These are phyloP conservation scores for Scheffersomyces stipitis DNA, from an alignment of 805 yeast species.

Conservation along the genomic window DNA sequence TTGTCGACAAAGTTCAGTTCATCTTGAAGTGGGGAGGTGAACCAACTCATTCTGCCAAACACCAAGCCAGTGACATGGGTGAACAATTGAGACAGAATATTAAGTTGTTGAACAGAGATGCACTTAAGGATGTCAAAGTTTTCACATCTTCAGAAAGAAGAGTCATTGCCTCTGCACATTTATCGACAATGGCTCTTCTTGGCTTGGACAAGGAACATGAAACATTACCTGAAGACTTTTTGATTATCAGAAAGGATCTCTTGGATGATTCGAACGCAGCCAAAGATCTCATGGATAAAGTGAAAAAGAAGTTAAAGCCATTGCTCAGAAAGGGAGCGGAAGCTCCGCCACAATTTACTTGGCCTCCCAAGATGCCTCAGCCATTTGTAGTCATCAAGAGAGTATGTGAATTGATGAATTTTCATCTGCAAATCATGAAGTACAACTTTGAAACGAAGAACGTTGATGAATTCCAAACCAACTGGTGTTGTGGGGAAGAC, in stretches of 20 bases:
- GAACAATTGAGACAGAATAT: constrained; percentile 94
- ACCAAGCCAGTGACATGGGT: constrained; percentile 93
- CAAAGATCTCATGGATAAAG: constrained; percentile 95
- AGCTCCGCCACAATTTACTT: constrained; percentile 95
- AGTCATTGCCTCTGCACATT: constrained; percentile 87
- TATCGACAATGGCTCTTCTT: constrained; percentile 76
- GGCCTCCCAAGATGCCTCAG: constrained; percentile 99
- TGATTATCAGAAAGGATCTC: constrained; percentile 83
- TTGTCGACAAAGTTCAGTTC: constrained; percentile 92
- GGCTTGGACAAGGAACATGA: constrained; percentile 56
- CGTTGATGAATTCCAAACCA: constrained; percentile 64
- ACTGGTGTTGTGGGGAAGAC: constrained; percentile 98
- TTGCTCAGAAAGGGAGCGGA: constrained; percentile 91
- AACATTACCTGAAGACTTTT: constrained; percentile 67
- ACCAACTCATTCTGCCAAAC: constrained; percentile 95
- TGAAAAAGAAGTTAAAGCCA: constrained; percentile 93
- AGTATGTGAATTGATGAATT: constrained; percentile 93
- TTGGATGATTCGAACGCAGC: constrained; percentile 98
- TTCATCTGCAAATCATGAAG: constrained; percentile 80
- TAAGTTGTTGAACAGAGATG: constrained; percentile 78
- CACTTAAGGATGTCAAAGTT: constrained; percentile 80
- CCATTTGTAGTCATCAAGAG: constrained; percentile 92
- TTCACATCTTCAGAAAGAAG: constrained; percentile 93
- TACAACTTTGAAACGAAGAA: constrained; percentile 70
- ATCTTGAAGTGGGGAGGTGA: constrained; percentile 99